Percentiles rank a stretch among this genome's conserved stretches.
Evolutionary conservation across 306 rosid species (phyloP).

Genomic region (Pachyrhizus erosus): DNA sequence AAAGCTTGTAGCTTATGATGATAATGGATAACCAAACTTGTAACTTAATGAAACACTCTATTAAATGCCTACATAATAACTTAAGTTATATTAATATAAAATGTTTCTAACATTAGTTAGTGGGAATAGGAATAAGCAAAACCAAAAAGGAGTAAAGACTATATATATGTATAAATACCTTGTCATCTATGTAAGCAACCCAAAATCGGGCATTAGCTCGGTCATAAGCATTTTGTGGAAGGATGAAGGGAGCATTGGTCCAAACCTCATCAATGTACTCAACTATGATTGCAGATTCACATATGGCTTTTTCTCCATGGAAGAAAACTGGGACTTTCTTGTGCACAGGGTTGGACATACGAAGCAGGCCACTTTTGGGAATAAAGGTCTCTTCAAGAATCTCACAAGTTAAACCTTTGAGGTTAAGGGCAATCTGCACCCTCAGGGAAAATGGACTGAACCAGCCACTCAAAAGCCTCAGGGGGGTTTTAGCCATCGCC

Average conservation of each 20-base stretch:
- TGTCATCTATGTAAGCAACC: conserved; percentile 60
- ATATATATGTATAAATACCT: conserved; percentile 41
- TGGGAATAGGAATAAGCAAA: neutral
- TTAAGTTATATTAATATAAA: no score
- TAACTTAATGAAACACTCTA: no score
- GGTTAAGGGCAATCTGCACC: conserved; percentile 52
- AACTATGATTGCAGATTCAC: conserved; percentile 64
- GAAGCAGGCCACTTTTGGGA: conserved; percentile 60
- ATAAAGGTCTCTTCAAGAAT: conserved; percentile 44
- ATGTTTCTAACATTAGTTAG: neutral
- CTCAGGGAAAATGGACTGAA: conserved; percentile 55
- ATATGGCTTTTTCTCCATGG: conserved; percentile 51
- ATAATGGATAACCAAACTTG: no score
- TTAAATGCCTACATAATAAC: no score
- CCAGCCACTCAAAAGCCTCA: conserved; percentile 53
- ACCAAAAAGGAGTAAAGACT: neutral
- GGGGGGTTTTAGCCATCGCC: conserved; percentile 47
- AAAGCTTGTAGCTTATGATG: neutral
- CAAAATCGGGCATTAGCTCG: conserved; percentile 62
- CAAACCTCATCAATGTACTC: conserved; percentile 66
- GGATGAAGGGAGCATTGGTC: conserved; percentile 51
- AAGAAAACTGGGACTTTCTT: conserved; percentile 71
- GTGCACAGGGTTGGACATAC: conserved; percentile 63
- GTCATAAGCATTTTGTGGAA: conserved; percentile 60
- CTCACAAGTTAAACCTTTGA: conserved; percentile 56